Evolutionary conservation across 176 grass and related monocot genomes (phyloP).

Genomic region (Rhynchospora tenuis): DNA sequence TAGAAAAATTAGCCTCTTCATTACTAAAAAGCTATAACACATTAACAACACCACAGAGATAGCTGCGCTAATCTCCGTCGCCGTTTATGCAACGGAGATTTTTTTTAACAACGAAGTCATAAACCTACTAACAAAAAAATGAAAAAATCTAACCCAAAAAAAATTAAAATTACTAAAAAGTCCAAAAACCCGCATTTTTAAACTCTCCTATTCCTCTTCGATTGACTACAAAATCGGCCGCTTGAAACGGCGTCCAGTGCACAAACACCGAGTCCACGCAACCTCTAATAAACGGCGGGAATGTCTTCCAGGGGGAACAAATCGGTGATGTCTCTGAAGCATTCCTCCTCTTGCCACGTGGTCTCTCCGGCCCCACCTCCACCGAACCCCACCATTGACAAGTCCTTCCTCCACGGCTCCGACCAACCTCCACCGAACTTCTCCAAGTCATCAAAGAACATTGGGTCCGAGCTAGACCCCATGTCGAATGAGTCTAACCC

Average conservation of each 20-base stretch:
- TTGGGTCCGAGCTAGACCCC: conserved; percentile 7
- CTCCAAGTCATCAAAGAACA: neutral
- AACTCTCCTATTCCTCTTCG: conserved; percentile 25
- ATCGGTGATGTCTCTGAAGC: conserved; percentile 80
- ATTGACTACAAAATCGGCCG: conserved; percentile 24
- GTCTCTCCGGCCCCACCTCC: neutral
- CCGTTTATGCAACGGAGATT: conserved; percentile 19
- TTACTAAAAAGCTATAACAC: conserved; percentile 12
- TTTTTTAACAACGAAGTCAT: neutral
- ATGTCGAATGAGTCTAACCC: neutral
- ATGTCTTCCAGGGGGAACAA: conserved; percentile 76
- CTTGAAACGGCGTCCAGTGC: conserved; percentile 6
- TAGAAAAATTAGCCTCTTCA: conserved; percentile 17
- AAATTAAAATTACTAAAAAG: conserved; percentile 10
- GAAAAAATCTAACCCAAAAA: neutral
- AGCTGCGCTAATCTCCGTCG: conserved; percentile 14
- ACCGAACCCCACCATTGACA: conserved; percentile 13
- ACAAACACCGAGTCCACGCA: conserved; percentile 8
- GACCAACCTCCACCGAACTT: neutral
- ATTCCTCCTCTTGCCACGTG: conserved; percentile 58
- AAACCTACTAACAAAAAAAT: conserved; percentile 15
- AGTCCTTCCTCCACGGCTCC: neutral
- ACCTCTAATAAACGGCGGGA: conserved; percentile 27
- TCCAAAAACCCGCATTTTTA: conserved; percentile 39
- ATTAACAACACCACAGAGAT: conserved; percentile 1